A percentile compares a stretch with the other conserved stretches of the same genome.
These are phyloP conservation scores for Erodium trifolium DNA, from an alignment of 441 rosid genomes.

Conservation along the genomic window DNA sequence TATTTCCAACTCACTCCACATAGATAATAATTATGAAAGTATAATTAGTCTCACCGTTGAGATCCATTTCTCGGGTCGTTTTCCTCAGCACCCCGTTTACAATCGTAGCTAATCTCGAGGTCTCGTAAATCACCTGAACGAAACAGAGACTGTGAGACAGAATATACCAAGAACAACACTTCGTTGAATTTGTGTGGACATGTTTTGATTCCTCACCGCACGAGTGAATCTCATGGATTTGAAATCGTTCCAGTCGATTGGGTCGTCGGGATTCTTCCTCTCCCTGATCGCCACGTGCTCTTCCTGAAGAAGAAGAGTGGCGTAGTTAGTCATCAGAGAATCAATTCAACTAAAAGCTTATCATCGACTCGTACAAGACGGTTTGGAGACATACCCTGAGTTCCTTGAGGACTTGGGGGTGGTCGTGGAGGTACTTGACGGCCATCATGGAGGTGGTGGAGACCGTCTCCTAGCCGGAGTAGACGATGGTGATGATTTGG, in stretches of 20 bases:
- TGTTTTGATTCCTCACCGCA: conserved; percentile 40
- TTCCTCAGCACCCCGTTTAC: conserved; percentile 89
- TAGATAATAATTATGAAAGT: too few species aligned
- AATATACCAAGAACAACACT: too few species aligned
- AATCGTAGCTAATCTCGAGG: conserved; percentile 79
- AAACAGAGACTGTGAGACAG: not conserved
- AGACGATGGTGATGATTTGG: conserved; percentile 71
- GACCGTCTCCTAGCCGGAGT: conserved; percentile 85
- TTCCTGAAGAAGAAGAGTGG: conserved; percentile 26
- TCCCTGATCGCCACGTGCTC: conserved; percentile 60
- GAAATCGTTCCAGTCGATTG: conserved; percentile 53
- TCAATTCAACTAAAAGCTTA: too few species aligned
- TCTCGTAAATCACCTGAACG: conserved; percentile 70
- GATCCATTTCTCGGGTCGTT: conserved; percentile 70
- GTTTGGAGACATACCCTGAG: conserved; percentile 34
- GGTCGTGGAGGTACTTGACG: conserved; percentile 77
- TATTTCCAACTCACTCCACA: too few species aligned
- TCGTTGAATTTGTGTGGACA: too few species aligned
- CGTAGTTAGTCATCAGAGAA: too few species aligned
- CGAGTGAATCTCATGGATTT: conserved; percentile 75
- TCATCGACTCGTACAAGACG: too few species aligned
- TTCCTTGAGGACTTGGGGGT: conserved; percentile 64
- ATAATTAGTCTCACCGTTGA: conserved; percentile 9
- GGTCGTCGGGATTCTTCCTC: conserved; percentile 53
- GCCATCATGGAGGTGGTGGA: conserved; percentile 94